Percentiles rank a stretch among this genome's conserved stretches.
phyloP scores from a whole-genome alignment of 208 protist genomes.

The Naegleria gruberi region DNA sequence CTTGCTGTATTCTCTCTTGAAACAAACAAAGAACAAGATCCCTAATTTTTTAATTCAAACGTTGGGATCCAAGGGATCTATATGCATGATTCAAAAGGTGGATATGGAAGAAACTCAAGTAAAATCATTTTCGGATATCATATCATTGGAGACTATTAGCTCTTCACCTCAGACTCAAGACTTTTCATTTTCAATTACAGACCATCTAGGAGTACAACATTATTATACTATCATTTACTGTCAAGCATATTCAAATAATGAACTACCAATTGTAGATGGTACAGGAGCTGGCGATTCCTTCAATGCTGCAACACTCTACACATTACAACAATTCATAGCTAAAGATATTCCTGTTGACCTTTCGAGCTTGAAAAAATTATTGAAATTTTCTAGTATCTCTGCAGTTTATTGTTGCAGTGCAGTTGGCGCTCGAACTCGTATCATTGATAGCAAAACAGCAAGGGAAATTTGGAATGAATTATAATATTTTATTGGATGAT shows the following conservation, averaged over 20 bases:
- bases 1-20: background rate
- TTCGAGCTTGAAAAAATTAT: background rate
- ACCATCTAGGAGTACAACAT: background rate
- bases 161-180: background rate
- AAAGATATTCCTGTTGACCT: background rate
- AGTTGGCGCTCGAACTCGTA: background rate
- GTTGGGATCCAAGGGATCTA: background rate
- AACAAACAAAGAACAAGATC: background rate
- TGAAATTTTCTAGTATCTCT: background rate
- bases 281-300: background rate
- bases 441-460: background rate
- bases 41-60: background rate
- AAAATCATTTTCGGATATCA: background rate
- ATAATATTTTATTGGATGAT: too few relatives aligned
- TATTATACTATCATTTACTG: background rate
- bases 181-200: background rate
- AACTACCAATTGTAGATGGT: background rate
- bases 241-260: background rate
- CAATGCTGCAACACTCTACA: background rate
- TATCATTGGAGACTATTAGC: background rate
- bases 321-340: background rate
- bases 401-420: background rate
- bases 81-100: background rate
- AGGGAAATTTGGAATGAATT: background rate
- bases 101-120: background rate